Conservation (phyloP, 768 basidiomycete species). For the Mycena leptocephala region DNA sequence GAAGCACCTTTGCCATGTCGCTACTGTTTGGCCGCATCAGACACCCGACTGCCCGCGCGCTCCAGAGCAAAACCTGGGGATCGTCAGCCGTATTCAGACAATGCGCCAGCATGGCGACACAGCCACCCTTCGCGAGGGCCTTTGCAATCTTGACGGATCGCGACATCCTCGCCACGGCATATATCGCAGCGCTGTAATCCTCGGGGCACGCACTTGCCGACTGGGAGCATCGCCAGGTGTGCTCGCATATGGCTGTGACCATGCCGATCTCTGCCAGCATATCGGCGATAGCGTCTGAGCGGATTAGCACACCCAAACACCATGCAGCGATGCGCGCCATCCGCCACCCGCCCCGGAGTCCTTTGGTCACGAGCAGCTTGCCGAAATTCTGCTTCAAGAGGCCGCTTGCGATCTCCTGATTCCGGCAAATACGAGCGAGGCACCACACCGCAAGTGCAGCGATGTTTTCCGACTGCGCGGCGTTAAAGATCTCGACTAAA, state of each 20-base stretch:
- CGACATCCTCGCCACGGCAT: constrained; percentile 40
- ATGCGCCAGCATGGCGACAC: constrained; percentile 32
- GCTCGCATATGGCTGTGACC: constrained; percentile 31
- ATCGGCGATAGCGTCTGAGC: constrained; percentile 41
- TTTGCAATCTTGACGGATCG: constrained; percentile 43
- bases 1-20: constrained; percentile 41
- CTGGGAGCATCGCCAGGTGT: constrained; percentile 34
- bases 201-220: constrained; percentile 26
- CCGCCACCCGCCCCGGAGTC: constrained; percentile 31
- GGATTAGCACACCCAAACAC: constrained; percentile 40
- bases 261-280: constrained; percentile 33
- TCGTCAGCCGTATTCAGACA: constrained; percentile 34
- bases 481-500: constrained; percentile 41
- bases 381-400: constrained; percentile 42
- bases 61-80: constrained; percentile 37
- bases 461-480: constrained; percentile 37
- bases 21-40: constrained; percentile 45
- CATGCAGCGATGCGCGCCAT: constrained; percentile 37
- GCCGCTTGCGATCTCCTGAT: constrained; percentile 40
- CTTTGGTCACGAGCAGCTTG: constrained; percentile 33
- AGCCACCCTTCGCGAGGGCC: constrained; percentile 37
- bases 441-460: constrained; percentile 42
- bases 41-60: constrained; percentile 43
- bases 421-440: constrained; percentile 41
- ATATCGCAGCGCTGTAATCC: constrained; percentile 39